Evolutionary conservation across 805 yeast genomes (phyloP).

Genomic region (Yamadazyma ubonensis): DNA sequence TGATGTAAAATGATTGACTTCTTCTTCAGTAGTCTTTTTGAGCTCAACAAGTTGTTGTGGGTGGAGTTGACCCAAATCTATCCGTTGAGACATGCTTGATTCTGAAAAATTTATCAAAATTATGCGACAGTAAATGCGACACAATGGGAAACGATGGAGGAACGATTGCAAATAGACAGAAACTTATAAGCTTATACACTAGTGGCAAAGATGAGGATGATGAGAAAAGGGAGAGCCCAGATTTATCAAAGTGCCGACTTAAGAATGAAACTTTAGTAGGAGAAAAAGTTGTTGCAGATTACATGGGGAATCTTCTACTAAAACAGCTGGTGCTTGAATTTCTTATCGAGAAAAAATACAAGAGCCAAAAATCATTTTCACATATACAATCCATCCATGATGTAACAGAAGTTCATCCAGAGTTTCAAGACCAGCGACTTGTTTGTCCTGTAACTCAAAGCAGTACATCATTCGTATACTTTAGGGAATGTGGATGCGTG

Average conservation of each 20-base stretch:
- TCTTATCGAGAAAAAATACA: conserved; percentile 40
- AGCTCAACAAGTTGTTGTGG: conserved; percentile 85
- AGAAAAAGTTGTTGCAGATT: conserved; percentile 64
- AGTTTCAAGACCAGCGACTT: conserved; percentile 21
- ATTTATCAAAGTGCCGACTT: conserved; percentile 43
- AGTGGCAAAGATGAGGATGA: not conserved
- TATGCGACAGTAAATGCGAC: not conserved
- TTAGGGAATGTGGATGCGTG: conserved; percentile 42
- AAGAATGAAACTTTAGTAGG: conserved; percentile 37
- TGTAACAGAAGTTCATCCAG: conserved; percentile 23
- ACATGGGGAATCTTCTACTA: conserved; percentile 60
- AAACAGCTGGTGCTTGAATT: conserved; percentile 62
- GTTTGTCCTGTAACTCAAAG: conserved; percentile 32
- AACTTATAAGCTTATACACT: conserved; percentile 36
- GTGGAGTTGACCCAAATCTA: conserved; percentile 68
- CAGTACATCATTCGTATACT: conserved; percentile 25
- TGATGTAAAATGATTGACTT: conserved; percentile 78
- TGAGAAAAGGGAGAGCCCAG: not conserved
- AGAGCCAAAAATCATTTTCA: conserved; percentile 15
- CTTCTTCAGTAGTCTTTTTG: conserved; percentile 80
- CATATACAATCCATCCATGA: conserved; percentile 28
- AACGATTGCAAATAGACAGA: conserved; percentile 58
- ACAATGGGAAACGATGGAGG: conserved; percentile 66
- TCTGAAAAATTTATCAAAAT: not conserved
- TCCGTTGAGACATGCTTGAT: conserved; percentile 17